Base-by-base conservation (phyloP, 371 early-diverging fungal species). In the Mortierella sp. region DNA sequence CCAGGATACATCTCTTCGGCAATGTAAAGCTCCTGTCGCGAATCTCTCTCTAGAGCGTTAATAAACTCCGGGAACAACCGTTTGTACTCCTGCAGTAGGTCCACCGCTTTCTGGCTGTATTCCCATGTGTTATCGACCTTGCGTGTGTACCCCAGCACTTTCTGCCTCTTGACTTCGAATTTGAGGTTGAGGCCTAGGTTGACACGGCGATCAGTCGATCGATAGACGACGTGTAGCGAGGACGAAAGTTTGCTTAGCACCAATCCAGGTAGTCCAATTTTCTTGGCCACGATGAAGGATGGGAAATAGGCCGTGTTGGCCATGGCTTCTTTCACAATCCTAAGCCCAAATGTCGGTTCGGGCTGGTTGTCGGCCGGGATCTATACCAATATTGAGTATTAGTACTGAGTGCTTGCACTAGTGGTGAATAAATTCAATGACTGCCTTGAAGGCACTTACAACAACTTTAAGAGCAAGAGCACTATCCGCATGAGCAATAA, bases 121-220 rank as follows among this genome's bases (percentile, higher is more conserved):
- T 94, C 94, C 98, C 98, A 98, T 19, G 89, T 90, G 19, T 78
- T 80, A 37, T 83, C 86, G 3, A 84, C 78, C 71, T 95, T 95
- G 49, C 90, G 85, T 6, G 95, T 86, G 70, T 93, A 96, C 2
- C 95, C 97, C 3, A 93, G 63, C 5, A 94, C 97, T 73, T 96
- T 96, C 59, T 88, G 86, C 51, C 88, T 86, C 71, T 91, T 90
- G 27, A 84, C 85, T 44, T 97, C 97, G 71, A 95, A 96, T 76
- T 97, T 97, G 57, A 97, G 83, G 57, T 88, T 91, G 50, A 98
- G 80, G 0, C 97, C 98, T 21, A 96, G 65, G 58, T 95, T 93
- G 57, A 90, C 54, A 17, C 88, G 84, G 41, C 87, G 85, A 16
- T 85, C 83, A 6, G 74, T 79, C 19, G 77, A 60, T 31, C 80